phyloP scores from a whole-genome alignment of 73 alveolate genomes.

The Breviolum minutum region DNA sequence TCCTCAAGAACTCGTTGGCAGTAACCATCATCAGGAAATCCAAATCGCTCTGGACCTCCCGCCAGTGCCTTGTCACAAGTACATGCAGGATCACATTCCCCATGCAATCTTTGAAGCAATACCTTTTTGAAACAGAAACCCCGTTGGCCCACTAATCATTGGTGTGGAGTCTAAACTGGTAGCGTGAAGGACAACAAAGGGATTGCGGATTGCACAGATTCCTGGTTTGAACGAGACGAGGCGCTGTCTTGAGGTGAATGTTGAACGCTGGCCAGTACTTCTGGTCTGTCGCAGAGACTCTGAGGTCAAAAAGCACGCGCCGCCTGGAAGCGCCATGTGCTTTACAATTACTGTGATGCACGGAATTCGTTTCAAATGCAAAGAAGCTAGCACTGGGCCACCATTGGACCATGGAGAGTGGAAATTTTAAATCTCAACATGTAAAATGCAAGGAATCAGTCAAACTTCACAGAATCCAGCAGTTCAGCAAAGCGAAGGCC shows the following conservation, averaged over 20 bases:
- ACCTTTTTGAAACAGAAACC: background rate
- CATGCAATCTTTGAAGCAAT: too few species aligned
- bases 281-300: conserved; percentile 62
- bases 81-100: background rate
- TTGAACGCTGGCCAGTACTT: conserved; percentile 94
- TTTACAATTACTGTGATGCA: too few species aligned
- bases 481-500: background rate
- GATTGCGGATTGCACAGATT: too few species aligned
- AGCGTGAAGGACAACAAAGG: too few species aligned
- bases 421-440: too few species aligned
- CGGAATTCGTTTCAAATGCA: too few species aligned
- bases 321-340: conserved; percentile 19
- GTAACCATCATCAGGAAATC: conserved; percentile 88
- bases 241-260: conserved; percentile 66
- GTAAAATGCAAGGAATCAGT: too few species aligned
- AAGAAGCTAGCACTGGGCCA: too few species aligned
- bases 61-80: background rate
- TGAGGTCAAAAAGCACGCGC: conserved; percentile 79
- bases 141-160: background rate
- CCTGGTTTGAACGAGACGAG: background rate
- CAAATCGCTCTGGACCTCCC: conserved; percentile 65
- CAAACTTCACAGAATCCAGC: too few species aligned
- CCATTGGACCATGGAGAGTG: too few species aligned
- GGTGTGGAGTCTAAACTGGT: background rate
- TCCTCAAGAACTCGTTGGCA: conserved; percentile 87